These are phyloP conservation scores for Tricholoma matsutake DNA, from an alignment of 768 basidiomycete genomes.

Conservation along the genomic window DNA sequence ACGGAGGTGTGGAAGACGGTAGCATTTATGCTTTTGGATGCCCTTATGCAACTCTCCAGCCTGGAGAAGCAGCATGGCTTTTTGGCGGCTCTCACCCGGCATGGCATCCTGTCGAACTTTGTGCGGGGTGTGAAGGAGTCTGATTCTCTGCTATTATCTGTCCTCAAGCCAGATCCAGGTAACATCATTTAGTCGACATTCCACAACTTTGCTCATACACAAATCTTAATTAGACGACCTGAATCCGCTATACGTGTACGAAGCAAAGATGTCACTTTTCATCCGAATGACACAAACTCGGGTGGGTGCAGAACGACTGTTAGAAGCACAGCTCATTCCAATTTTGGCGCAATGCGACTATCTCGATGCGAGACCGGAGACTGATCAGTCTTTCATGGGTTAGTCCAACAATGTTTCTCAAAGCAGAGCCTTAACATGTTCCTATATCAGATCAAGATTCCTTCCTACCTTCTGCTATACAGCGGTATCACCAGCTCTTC, in stretches of 20 bases:
- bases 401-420: slow-evolving; percentile 12
- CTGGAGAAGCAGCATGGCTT: slow-evolving; percentile 66
- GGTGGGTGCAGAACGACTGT: slow-evolving; percentile 77
- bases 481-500: slow-evolving; percentile 88
- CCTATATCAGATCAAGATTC: slow-evolving; percentile 63
- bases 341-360: slow-evolving; percentile 83
- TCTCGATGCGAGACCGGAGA: slow-evolving; percentile 80
- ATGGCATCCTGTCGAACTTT: slow-evolving; percentile 80
- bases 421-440: neutral
- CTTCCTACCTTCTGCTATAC: slow-evolving; percentile 85
- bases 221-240: slow-evolving; percentile 61
- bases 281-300: slow-evolving; percentile 81
- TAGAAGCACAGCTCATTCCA: slow-evolving; percentile 74
- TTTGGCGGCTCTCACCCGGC: slow-evolving; percentile 55
- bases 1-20: slow-evolving; percentile 97
- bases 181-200: slow-evolving; percentile 18
- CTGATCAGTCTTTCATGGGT: slow-evolving; percentile 83
- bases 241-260: slow-evolving; percentile 90
- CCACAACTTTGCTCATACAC: neutral
- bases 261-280: slow-evolving; percentile 90
- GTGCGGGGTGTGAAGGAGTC: slow-evolving; percentile 82
- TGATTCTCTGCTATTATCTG: slow-evolving; percentile 67
- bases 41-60: slow-evolving; percentile 69
- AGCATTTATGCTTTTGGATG: slow-evolving; percentile 87
- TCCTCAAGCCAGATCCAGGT: slow-evolving; percentile 92